Evolutionary conservation across 192 early-diverging fungal species (phyloP), one percentile per base, ranked within the genome.

Genomic region (Backusella mclennaniae): DNA sequence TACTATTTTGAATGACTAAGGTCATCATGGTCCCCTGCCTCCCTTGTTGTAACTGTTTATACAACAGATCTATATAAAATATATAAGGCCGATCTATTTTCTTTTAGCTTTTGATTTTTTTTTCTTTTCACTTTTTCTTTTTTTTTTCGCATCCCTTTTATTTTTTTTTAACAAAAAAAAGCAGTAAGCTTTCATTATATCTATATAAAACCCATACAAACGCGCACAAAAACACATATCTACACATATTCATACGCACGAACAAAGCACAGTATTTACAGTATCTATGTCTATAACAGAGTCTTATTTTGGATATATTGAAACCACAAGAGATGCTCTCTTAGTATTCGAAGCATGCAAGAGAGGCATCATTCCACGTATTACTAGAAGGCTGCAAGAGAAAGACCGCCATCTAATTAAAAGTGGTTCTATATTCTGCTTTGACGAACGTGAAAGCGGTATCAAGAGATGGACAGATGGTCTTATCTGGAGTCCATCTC

Each of bases 391-490:
- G 17, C 83, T 95, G 14, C 90, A 91, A 69, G 92, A 93, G 11
- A 79, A 84, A 66, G 93, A 96, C 66, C 91, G 92, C 74, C 85
- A 88, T 52, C 82, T 88, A 31, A 90, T 96, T 56, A 76, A 84
- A 56, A 90, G 89, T 23, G 95, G 95, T 35, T 89, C 92, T 6
- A 86, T 96, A 19, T 91, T 95, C 35, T 91, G 95, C 49, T 96
- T 94, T 85, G 92, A 96, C 77, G 94, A 95, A 80, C 85, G 89
- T 53, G 92, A 94, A 79, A 90, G 90, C 29, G 89, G 79, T 12
- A 95, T 95, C 81, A 94, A 93, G 78, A 88, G 95, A 17, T 96
- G 95, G 95, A 96, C 95, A 3, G 94, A 95, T 73, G 93, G 93
- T 5, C 87, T 91, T 2, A 81, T 89, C 6, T 95, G 94, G 94